Evolutionary conservation across 1,284 basidiomycete genomes (phyloP).

Genomic region (Thecaphora thlaspeos): DNA sequence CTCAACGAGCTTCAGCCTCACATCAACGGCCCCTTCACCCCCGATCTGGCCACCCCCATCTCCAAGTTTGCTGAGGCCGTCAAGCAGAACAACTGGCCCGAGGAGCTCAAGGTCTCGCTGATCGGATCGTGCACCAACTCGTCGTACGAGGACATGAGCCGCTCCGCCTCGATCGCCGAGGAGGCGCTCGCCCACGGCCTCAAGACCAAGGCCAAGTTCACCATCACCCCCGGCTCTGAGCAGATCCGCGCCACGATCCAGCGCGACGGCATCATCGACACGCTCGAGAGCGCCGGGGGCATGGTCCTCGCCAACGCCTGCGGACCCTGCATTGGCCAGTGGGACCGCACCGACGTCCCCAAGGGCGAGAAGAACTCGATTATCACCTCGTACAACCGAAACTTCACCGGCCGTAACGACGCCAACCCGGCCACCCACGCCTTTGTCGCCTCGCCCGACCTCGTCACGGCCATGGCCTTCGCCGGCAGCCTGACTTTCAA

Average conservation of each 20-base stretch:
- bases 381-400: constrained; percentile 99
- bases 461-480: constrained; percentile 96
- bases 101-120: constrained; percentile 92
- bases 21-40: constrained; percentile 92
- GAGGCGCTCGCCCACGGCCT: constrained; percentile 86
- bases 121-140: constrained; percentile 99
- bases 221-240: constrained; percentile 96
- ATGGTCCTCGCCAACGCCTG: constrained; percentile 97
- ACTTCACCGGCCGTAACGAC: constrained; percentile 99
- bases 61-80: constrained; percentile 90
- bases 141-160: constrained; percentile 99
- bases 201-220: constrained; percentile 88
- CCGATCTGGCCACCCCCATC: constrained; percentile 63
- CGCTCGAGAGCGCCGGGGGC: constrained; percentile 84
- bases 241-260: constrained; percentile 96
- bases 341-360: constrained; percentile 94
- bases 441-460: constrained; percentile 95
- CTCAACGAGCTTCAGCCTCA: constrained; percentile 95
- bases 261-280: constrained; percentile 87
- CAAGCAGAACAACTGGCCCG: constrained; percentile 94
- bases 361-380: constrained; percentile 90
- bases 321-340: constrained; percentile 98
- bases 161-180: constrained; percentile 87
- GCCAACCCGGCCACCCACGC: constrained; percentile 99
- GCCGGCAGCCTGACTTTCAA: constrained; percentile 94